phyloP scores from a whole-genome alignment of 192 early-diverging fungal species.

The Dimargaris xerosporica region DNA sequence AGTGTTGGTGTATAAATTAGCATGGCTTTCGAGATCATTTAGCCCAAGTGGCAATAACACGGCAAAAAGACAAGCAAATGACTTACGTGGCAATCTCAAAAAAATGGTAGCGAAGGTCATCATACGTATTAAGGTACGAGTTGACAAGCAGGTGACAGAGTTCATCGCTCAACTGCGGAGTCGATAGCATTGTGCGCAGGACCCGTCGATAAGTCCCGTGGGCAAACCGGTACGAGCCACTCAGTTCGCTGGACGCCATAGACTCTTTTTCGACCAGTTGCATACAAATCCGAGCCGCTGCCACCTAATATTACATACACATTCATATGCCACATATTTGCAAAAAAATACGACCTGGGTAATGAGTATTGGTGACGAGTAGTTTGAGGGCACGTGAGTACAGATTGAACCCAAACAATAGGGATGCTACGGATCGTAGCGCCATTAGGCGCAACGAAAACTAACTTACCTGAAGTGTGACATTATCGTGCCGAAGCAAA shows the following conservation, averaged over 20 bases:
- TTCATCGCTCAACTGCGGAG: constrained; percentile 39
- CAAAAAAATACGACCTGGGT: too few relatives aligned
- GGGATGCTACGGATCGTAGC: not conserved
- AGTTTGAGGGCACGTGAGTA: not conserved
- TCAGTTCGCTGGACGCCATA: constrained; percentile 16
- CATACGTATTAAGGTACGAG: constrained; percentile 59
- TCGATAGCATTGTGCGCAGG: constrained; percentile 38
- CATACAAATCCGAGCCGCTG: constrained; percentile 56
- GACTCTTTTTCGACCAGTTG: constrained; percentile 54
- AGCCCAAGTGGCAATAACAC: too few relatives aligned
- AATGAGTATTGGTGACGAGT: not conserved
- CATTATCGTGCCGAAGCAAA: constrained; percentile 40
- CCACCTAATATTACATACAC: constrained; percentile 21
- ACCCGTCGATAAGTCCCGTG: constrained; percentile 45
- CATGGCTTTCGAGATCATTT: too few relatives aligned
- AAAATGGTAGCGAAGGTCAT: constrained; percentile 78
- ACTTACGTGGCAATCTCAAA: constrained; percentile 44
- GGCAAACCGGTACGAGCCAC: constrained; percentile 42
- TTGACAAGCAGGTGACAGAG: constrained; percentile 45
- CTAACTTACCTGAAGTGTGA: constrained; percentile 46
- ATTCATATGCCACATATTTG: not conserved
- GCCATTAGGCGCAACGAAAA: not conserved
- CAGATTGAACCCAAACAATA: not conserved
- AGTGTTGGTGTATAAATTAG: too few relatives aligned
- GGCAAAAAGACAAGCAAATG: too few relatives aligned